Base-by-base conservation (phyloP, 2,329 filamentous ascomycete genomes). In the Davidsoniella eucalypti region DNA sequence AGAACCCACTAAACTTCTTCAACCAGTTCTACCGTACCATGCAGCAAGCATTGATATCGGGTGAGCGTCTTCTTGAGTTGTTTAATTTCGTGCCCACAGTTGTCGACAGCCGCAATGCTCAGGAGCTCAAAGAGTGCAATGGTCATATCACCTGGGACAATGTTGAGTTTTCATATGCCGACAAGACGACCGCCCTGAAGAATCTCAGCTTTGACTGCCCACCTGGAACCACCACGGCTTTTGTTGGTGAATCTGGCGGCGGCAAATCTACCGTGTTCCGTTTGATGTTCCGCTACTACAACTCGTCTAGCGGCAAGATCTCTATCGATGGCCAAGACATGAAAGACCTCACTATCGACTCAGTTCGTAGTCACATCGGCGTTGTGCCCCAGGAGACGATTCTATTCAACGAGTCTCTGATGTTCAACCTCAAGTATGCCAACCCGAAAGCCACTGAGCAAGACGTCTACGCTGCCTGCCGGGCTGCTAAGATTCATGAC, bases 231-330 rank as follows among this genome's bases (percentile, higher is more conserved):
- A 96, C 88, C 0, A 98, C 90, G 5, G 92, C 92, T 0, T 81
- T 98, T 56, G 92, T 98, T 16, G 92, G 92, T 55, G 90, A 96
- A 64, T 96, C 90, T 29, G 92, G 92, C 43, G 92, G 92, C 53
- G 92, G 92, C 56, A 98, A 98, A 65, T 96, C 90, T 2, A 98
- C 92, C 0, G 76, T 98, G 23, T 95, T 98, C 70, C 83, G 92
- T 47, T 75, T 96, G 45, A 80, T 98, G 62, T 96, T 94, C 71
- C 84, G 92, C 16, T 98, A 95, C 65, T 98, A 96, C 69, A 93
- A 95, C 61, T 78, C 82, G 50, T 72, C 80, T 48, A 75, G 78
- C 47, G 92, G 92, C 36, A 78, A 72, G 59, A 94, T 96, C 52
- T 76, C 82, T 60, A 71, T 98, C 50, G 92, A 96, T 61, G 87